Evolutionary conservation across 306 rosid genomes (phyloP), one percentile per base, ranked within the genome.

Genomic region (Trifolium dubium): DNA sequence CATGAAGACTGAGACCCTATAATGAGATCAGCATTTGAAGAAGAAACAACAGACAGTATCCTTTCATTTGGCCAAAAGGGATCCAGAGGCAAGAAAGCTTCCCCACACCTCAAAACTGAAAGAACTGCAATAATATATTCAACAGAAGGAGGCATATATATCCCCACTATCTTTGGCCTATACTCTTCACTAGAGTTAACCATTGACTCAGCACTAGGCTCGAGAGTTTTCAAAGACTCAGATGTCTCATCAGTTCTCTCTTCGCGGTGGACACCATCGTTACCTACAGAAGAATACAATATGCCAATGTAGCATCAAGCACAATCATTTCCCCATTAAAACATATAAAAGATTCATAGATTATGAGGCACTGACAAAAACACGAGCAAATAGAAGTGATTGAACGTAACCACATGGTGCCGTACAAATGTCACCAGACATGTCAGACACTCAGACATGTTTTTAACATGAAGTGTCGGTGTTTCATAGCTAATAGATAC

Each of bases 21-120:
- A 77, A 93, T 81, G 15, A 93, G 85, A 69, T 82, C 87, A 74
- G 74, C 83, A 55, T 80, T 77, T 65, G 90, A 85, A 13, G 96
- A 88, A 54, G 88, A 80, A 30, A 81, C 11, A 61, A 83, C 74
- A 0, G 92, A 88, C 50, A 82, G 65, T 41, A 93, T 74, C 86
- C 96, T 84, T 54, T 80, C 80, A 1, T 68, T 87, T 1, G 97
- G 96, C 98, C 98, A 91, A 53, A 77, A 88, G 1, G 92, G 96
- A 71, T 93, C 97, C 69, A 93, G 69, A 35, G 98, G 97, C 85
- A 91, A 81, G 83, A 91, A 91, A 18, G 96, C 97, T 77, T 82
- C 86, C 53, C 98, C 96, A 8, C 86, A 81, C 66, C 91, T 77
- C 69, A 93, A 66, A 53, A 89, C 88, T 47, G 98, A 83, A 67